Conservation (phyloP, 139 green algal genomes). For the Ulvella scutata region DNA sequence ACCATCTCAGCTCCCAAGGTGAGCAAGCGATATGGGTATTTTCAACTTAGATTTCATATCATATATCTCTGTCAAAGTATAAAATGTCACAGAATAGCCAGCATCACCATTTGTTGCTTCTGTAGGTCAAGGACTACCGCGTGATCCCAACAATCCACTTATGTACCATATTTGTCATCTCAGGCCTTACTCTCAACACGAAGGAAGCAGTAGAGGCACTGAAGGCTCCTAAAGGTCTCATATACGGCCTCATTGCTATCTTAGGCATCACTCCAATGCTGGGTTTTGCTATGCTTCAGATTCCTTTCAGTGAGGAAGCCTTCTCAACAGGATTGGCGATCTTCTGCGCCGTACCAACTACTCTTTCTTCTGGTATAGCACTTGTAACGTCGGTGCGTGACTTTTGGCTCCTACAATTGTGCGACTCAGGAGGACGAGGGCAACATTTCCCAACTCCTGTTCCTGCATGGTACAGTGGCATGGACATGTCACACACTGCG, state of each 20-base stretch:
- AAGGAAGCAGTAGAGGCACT: conserved; percentile 17
- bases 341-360: conserved; percentile 44
- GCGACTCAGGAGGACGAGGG: neutral
- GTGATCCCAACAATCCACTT: conserved; percentile 9
- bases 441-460: too few species aligned
- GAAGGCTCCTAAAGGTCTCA: conserved; percentile 12
- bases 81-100: too few species aligned
- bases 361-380: conserved; percentile 33
- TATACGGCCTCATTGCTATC: conserved; percentile 26
- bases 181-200: conserved; percentile 24
- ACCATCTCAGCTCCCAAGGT: neutral
- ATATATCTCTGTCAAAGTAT: too few species aligned
- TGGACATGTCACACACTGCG: too few species aligned
- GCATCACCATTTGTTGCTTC: too few species aligned
- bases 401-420: neutral
- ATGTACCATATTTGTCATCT: conserved; percentile 28
- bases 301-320: conserved; percentile 16
- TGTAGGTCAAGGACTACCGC: conserved; percentile 4
- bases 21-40: too few species aligned
- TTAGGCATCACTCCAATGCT: conserved; percentile 29
- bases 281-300: conserved; percentile 20
- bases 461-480: too few species aligned
- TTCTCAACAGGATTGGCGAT: conserved; percentile 33
- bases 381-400: conserved; percentile 14
- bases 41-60: too few species aligned